phyloP scores from a whole-genome alignment of 495 filamentous ascomycete species.

The Aspergillus nidulans region DNA sequence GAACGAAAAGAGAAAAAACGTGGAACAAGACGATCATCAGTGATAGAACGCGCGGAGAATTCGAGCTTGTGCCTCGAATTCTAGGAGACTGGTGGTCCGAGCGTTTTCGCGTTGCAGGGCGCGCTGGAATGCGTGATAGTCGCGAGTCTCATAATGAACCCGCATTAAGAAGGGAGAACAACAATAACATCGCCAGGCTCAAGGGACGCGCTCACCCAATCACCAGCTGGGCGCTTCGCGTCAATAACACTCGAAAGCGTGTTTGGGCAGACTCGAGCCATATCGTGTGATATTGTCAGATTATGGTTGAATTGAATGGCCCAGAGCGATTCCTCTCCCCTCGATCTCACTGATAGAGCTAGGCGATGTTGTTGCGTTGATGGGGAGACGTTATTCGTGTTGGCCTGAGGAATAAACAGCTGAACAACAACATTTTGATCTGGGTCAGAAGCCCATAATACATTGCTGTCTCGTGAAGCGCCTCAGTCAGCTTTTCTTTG shows the following conservation, averaged over 20 bases:
- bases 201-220: slow-evolving; percentile 20
- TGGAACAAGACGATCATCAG: neutral
- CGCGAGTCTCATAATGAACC: slow-evolving; percentile 9
- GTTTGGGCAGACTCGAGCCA: neutral
- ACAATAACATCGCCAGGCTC: neutral
- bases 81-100: slow-evolving; percentile 15
- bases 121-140: slow-evolving; percentile 22
- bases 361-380: slow-evolving; percentile 5
- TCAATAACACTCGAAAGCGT: slow-evolving; percentile 9
- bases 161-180: slow-evolving; percentile 7
- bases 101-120: slow-evolving; percentile 16
- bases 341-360: neutral
- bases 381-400: slow-evolving; percentile 4
- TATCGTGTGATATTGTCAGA: slow-evolving; percentile 6
- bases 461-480: too few species aligned
- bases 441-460: too few species aligned
- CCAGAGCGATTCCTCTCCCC: neutral
- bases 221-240: slow-evolving; percentile 21
- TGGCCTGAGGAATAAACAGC: slow-evolving; percentile 9
- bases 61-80: slow-evolving; percentile 12
- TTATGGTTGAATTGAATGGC: neutral
- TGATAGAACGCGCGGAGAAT: neutral
- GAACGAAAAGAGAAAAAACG: neutral
- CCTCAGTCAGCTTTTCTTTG: neutral
- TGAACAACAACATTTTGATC: neutral